phyloP scores from a whole-genome alignment of 768 basidiomycete genomes.

The button mushroom (Agaricus bisporus) region DNA sequence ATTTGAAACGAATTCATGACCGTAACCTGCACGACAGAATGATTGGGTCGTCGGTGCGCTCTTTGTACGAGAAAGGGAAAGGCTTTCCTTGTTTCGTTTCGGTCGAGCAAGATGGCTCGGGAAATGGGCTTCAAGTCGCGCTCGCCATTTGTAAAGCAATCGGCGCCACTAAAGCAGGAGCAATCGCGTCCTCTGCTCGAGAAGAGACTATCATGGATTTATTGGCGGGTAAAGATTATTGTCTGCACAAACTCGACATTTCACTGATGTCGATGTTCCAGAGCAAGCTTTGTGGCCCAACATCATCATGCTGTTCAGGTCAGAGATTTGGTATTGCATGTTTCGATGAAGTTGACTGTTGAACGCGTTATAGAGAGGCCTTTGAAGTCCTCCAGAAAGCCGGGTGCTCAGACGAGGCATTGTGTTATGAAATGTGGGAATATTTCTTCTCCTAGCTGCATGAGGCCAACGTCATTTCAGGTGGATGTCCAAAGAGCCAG shows the following conservation, averaged over 20 bases:
- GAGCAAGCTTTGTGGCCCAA: conserved; percentile 66
- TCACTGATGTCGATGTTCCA: conserved; percentile 6
- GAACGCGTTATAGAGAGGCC: conserved; percentile 34
- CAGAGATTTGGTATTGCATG: background rate
- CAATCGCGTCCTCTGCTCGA: conserved; percentile 53
- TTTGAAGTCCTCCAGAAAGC: conserved; percentile 58
- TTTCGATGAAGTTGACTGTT: background rate
- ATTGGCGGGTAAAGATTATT: conserved; percentile 34
- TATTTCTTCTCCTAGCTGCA: background rate
- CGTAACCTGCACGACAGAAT: conserved; percentile 30
- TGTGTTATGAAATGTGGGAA: conserved; percentile 59
- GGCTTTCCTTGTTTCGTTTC: conserved; percentile 65
- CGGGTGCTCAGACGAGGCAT: conserved; percentile 60
- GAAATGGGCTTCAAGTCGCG: conserved; percentile 37
- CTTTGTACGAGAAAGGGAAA: conserved; percentile 50
- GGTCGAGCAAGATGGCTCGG: conserved; percentile 55
- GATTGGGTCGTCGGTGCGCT: conserved; percentile 63
- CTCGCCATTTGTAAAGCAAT: conserved; percentile 52
- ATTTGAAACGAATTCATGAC: background rate
- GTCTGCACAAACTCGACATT: background rate
- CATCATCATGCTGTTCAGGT: conserved; percentile 59
- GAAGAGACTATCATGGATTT: conserved; percentile 65
- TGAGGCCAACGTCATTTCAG: conserved; percentile 19
- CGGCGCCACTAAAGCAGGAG: conserved; percentile 58
- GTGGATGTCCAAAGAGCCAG: conserved; percentile 73